A percentile compares a stretch with the other conserved stretches of the same genome.
Conservation (phyloP, 192 early-diverging fungal species). For the Gonapodya prolifera region DNA sequence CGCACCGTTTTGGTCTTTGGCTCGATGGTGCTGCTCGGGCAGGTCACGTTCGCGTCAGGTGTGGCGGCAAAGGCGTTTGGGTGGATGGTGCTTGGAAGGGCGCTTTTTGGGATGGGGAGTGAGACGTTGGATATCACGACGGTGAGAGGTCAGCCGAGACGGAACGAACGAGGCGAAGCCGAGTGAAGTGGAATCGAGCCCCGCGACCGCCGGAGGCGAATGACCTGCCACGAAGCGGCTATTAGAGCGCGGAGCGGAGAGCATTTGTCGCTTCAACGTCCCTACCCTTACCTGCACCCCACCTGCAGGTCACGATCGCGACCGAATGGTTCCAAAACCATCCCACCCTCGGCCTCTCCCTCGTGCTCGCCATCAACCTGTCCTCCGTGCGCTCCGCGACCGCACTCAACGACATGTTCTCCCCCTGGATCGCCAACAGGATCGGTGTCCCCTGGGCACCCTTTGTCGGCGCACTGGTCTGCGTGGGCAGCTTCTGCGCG, state of each 20-base stretch:
- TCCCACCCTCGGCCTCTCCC: slow-evolving; percentile 11
- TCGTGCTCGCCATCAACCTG: slow-evolving; percentile 33
- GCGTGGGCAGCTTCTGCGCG: slow-evolving; percentile 26
- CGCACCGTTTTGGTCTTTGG: slow-evolving; percentile 19
- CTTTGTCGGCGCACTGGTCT: slow-evolving; percentile 29
- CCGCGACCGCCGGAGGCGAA: too few relatives aligned
- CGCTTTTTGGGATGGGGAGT: slow-evolving; percentile 42
- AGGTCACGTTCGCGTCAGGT: slow-evolving; percentile 32
- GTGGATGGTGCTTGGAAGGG: slow-evolving; percentile 21
- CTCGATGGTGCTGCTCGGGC: slow-evolving; percentile 25
- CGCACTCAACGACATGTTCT: slow-evolving; percentile 43
- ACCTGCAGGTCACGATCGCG: not conserved
- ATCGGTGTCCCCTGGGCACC: slow-evolving; percentile 27
- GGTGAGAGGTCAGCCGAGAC: too few relatives aligned
- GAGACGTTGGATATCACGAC: slow-evolving; percentile 32
- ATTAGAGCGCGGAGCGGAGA: not conserved
- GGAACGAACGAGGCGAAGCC: too few relatives aligned
- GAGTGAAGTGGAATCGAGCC: too few relatives aligned
- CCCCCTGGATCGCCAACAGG: slow-evolving; percentile 25
- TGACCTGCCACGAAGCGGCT: slow-evolving; percentile 31
- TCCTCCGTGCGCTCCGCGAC: slow-evolving; percentile 25
- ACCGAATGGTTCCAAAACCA: not conserved
- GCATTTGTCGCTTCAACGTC: not conserved
- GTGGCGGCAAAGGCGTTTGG: not conserved
- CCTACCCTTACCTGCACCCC: not conserved